Evolutionary conservation across 805 yeast species (phyloP).

Genomic region (Huiozyma sinensis): DNA sequence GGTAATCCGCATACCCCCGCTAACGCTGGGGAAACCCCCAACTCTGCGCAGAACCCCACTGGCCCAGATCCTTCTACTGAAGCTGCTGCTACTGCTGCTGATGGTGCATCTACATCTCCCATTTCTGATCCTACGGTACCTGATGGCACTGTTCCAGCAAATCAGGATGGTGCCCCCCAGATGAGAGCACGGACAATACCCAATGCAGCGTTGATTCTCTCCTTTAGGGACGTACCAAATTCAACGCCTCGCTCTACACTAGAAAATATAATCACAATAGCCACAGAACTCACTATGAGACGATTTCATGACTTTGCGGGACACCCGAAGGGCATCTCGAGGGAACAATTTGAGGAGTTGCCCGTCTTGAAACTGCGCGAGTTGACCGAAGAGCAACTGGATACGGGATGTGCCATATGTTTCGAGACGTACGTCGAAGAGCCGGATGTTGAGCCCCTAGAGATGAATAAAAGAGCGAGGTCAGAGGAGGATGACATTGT

Average conservation of each 20-base stretch:
- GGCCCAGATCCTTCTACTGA: slow-evolving; percentile 9
- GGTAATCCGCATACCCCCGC: not conserved
- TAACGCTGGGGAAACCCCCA: not conserved
- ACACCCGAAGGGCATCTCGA: slow-evolving; percentile 42
- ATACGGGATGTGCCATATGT: slow-evolving; percentile 50
- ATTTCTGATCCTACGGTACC: not conserved
- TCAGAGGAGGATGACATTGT: too few relatives aligned
- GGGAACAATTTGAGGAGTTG: slow-evolving; percentile 42
- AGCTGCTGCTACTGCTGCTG: slow-evolving; percentile 1
- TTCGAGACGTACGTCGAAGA: slow-evolving; percentile 37
- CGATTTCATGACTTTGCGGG: slow-evolving; percentile 44
- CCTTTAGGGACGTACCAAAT: slow-evolving; percentile 55
- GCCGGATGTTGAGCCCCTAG: not conserved
- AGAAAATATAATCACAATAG: slow-evolving; percentile 51
- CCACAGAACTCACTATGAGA: slow-evolving; percentile 59
- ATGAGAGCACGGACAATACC: not conserved
- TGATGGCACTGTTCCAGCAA: not conserved
- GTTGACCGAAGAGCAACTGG: slow-evolving; percentile 19
- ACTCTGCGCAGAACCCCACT: slow-evolving; percentile 3
- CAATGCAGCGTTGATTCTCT: slow-evolving; percentile 9
- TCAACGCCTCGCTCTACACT: slow-evolving; percentile 50
- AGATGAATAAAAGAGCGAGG: too few relatives aligned
- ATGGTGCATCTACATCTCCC: not conserved
- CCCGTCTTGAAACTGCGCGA: slow-evolving; percentile 29
- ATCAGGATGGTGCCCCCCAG: too few relatives aligned